Conservation (phyloP, 1,284 basidiomycete genomes). For the Leccinum subrobustum region DNA sequence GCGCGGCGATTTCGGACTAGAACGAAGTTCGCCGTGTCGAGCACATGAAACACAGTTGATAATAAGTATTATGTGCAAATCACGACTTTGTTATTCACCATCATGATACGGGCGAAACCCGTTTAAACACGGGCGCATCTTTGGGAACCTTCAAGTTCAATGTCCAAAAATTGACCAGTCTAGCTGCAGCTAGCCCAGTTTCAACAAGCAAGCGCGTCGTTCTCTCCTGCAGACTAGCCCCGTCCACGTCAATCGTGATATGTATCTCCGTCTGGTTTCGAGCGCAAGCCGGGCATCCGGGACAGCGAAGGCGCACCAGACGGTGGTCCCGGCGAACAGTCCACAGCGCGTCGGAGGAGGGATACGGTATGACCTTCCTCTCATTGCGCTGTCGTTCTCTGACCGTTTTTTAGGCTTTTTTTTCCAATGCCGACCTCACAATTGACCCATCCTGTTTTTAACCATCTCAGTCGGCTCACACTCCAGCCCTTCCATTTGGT, state of each 20-base stretch:
- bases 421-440: no score
- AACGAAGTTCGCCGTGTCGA: no score
- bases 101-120: no score
- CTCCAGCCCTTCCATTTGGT: slow-evolving; percentile 39
- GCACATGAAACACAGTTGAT: no score
- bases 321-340: slow-evolving; percentile 17
- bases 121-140: no score
- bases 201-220: not conserved
- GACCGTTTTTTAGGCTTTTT: slow-evolving; percentile 25
- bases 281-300: slow-evolving; percentile 20
- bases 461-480: slow-evolving; percentile 58
- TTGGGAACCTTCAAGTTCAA: no score
- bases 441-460: slow-evolving; percentile 50
- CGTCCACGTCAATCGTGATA: slow-evolving; percentile 5
- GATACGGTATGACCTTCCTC: slow-evolving; percentile 16
- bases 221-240: not conserved
- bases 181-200: no score
- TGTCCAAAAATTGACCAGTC: no score
- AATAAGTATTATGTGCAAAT: no score
- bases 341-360: slow-evolving; percentile 28
- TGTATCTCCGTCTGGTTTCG: slow-evolving; percentile 25
- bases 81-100: no score
- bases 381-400: not conserved
- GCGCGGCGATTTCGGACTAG: no score
- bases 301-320: slow-evolving; percentile 14